Evolutionary conservation across 208 protist species (phyloP), one percentile per base, ranked within the genome.

Genomic region (Trypanosoma congolense): DNA sequence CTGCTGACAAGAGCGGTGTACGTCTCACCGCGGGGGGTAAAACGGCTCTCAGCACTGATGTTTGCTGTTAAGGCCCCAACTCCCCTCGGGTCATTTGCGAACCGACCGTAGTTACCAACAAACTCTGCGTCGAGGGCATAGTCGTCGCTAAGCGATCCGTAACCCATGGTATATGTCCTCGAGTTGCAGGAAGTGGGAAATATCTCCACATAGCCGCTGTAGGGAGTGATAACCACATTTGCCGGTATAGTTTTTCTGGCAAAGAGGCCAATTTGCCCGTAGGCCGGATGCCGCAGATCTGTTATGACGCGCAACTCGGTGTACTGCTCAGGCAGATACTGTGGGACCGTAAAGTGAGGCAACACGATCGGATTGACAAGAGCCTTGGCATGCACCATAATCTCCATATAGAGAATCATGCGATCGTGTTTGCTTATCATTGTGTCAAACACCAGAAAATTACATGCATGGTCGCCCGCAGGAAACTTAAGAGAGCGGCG

Each of bases 141-240:
- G 57, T 95, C 88, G 56, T 91, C 83, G 8, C 73, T 70, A 42
- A 80, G 56, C 33, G 63, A 73, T 35, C 88, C 88, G 51, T 87
- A 95, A 10, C 88, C 84, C 88, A 95, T 95, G 8, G 84, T 91
- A 67, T 95, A 95, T 12, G 84, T 91, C 42, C 84, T 80, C 1
- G 83, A 92, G 57, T 82, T 95, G 50, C 81, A 82, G 33, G 83
- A 84, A 16, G 82, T 87, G 45, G 56, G 50, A 49, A 89, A 89
- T 12, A 89, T 74, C 58, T 95, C 83, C 22, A 95, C 79, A 50
- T 87, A 83, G 16, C 88, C 88, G 9, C 77, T 65, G 59, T 95
- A 95, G 0, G 84, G 70, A 3, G 80, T 88, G 16, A 95, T 71
- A 33, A 92, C 72, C 3, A 74, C 81, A 59, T 92, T 88, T 38